Evolutionary conservation across 2,329 filamentous ascomycete genomes (phyloP), one percentile per base, ranked within the genome.

Genomic region (Ceratocystis eucalypticola): DNA sequence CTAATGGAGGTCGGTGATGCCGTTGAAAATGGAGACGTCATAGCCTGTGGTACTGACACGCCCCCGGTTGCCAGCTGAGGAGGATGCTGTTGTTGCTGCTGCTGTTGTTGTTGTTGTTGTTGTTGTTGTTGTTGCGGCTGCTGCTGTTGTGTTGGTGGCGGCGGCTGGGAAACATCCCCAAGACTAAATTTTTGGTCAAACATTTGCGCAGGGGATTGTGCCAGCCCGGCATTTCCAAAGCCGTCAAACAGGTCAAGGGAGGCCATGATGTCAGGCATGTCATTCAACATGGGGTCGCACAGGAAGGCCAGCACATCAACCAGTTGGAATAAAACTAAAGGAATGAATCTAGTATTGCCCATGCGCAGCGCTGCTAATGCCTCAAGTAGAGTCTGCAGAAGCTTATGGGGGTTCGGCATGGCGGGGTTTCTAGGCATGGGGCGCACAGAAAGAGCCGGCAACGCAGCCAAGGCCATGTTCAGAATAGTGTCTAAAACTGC

Each of bases 301-400:
- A 87, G 77, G 15, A 80, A 79, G 6, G 88, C 87, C 2, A 92
- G 76, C 2, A 87, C 80, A 53, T 93, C 88, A 68, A 86, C 81
- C 48, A 93, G 82, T 76, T 93, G 94, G 73, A 82, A 83, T 66
- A 94, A 76, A 1, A 96, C 80, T 0, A 95, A 80, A 2, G 89
- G 89, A 15, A 93, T 78, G 73, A 91, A 94, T 64, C 88, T 86
- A 69, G 87, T 82, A 66, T 92, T 82, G 5, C 89, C 89, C 67
- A 84, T 86, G n/a, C 88, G 88, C 20, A 94, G 80, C 7, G 84
- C 79, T 1, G 86, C 85, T 1, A 91, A 79, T 7, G 91, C 80
- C 67, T 82, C 83, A 50, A 89, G 77, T 37, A 92, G 80, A 67
- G 88, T 82, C 68, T 84, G 84, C 4, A 95, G 82, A 72, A 90